Conservation (phyloP, 192 early-diverging fungal species). For the Linderina pennispora region DNA sequence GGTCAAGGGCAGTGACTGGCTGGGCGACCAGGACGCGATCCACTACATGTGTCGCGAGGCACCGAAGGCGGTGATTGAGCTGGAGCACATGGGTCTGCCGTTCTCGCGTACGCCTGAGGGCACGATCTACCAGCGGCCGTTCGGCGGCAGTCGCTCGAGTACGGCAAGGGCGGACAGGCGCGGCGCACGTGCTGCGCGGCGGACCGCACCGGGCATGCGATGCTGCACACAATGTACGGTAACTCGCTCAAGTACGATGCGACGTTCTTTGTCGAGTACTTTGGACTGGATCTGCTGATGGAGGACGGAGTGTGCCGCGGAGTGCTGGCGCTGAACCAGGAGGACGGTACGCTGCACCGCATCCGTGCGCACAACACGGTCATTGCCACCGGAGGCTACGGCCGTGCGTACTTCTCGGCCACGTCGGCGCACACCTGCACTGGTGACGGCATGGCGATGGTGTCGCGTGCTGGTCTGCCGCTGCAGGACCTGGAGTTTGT, state of each 20-base stretch:
- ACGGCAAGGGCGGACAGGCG: slow-evolving; percentile 96
- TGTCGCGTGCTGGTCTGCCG: slow-evolving; percentile 90
- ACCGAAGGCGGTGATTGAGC: slow-evolving; percentile 88
- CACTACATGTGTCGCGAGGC: slow-evolving; percentile 99
- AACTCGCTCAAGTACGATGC: slow-evolving; percentile 94
- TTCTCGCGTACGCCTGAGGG: slow-evolving; percentile 98
- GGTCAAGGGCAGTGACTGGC: slow-evolving; percentile 98
- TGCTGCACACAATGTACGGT: slow-evolving; percentile 97
- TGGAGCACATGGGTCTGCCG: slow-evolving; percentile 97
- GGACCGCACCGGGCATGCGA: slow-evolving; percentile 96
- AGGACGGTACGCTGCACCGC: slow-evolving; percentile 97
- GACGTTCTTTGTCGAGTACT: slow-evolving; percentile 99
- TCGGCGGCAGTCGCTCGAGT: slow-evolving; percentile 97
- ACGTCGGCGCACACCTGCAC: slow-evolving; percentile 98
- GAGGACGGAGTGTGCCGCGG: slow-evolving; percentile 96
- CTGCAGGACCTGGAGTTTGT: slow-evolving; percentile 99
- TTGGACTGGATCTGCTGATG: slow-evolving; percentile 98
- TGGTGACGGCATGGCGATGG: slow-evolving; percentile 99
- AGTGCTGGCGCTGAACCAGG: slow-evolving; percentile 94
- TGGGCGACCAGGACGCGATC: slow-evolving; percentile 99
- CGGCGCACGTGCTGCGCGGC: slow-evolving; percentile 97
- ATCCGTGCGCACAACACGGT: slow-evolving; percentile 97
- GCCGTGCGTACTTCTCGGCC: slow-evolving; percentile 97
- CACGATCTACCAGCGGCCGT: slow-evolving; percentile 98
- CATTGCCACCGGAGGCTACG: slow-evolving; percentile 98